phyloP scores from a whole-genome alignment of 305 asterid species.

The Fraxinus angustifolia region DNA sequence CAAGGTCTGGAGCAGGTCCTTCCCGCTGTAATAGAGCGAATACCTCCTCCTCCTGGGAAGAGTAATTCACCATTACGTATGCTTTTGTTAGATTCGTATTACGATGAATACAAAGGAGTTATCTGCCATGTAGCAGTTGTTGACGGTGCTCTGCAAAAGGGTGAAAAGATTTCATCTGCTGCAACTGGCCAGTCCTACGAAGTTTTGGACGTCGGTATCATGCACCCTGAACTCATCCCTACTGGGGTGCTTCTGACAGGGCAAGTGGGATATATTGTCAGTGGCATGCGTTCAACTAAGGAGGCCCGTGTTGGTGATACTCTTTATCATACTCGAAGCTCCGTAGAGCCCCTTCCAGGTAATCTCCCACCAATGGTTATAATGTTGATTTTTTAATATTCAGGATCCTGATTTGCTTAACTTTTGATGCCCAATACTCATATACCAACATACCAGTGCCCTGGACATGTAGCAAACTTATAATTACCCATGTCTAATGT shows the following conservation, averaged over 20 bases:
- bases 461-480: neutral
- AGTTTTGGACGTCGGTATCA: constrained; percentile 77
- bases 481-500: neutral
- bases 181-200: constrained; percentile 91
- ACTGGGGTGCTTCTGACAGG: constrained; percentile 90
- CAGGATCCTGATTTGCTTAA: neutral
- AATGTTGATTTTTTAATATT: neutral
- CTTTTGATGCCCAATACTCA: neutral
- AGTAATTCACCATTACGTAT: constrained; percentile 59
- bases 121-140: constrained; percentile 98
- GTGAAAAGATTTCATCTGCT: constrained; percentile 82
- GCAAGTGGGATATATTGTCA: constrained; percentile 92
- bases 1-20: constrained; percentile 85
- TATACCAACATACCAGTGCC: neutral
- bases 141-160: constrained; percentile 86
- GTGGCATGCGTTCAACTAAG: constrained; percentile 92
- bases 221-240: constrained; percentile 91
- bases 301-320: constrained; percentile 98
- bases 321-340: constrained; percentile 55
- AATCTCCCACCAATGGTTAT: constrained; percentile 12
- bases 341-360: constrained; percentile 91
- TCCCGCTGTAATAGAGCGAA: constrained; percentile 91
- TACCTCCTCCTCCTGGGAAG: constrained; percentile 86
- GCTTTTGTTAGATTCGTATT: constrained; percentile 91
- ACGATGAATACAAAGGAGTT: constrained; percentile 93